Evolutionary conservation across 179 eudicot species (phyloP), one percentile per base, ranked within the genome.

Genomic region (Heliamphora ciliata): DNA sequence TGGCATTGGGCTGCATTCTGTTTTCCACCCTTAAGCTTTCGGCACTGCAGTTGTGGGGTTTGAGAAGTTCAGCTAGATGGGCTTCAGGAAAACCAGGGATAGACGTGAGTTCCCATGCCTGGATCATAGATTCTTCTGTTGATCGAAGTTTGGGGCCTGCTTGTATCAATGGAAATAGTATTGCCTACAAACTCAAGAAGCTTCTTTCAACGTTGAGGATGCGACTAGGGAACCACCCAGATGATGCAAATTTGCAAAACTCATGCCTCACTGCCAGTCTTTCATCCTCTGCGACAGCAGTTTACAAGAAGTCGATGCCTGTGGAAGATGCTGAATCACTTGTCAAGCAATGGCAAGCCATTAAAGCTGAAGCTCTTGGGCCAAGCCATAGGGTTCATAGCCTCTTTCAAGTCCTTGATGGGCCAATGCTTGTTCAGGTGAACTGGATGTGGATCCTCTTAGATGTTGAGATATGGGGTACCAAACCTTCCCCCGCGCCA

Each of bases 341-440:
- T 86, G 97, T 97, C 81, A 92, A 92, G 90, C 93, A 89, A 87
- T 97, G 99, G 99, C 99, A 97, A 90, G 77, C 78, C 63, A 87
- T 89, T 76, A 97, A 97, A 88, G 98, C 99, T 48, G 98, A 92
- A 85, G 99, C 97, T 78, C 98, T 97, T 83, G 99, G 99, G 76
- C 93, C 97, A 84, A 86, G 88, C 77, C 92, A 94, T 89, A 86
- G 88, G 85, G 82, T 87, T 77, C 81, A 85, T 75, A 82, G 88
- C 82, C 97, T 97, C 69, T 86, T 80, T 84, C 95, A 94, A 84
- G 85, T 97, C 80, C 97, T 97, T 80, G 99, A 94, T 15, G 98
- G 91, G 81, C 85, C 91, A 76, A 92, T 97, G 98, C 95, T 97
- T 85, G 90, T 67, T 85, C 97, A 97, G 99, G 99, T 97, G 89